Base-by-base conservation (phyloP, 768 basidiomycete species). In the Favolaschia claudopus region DNA sequence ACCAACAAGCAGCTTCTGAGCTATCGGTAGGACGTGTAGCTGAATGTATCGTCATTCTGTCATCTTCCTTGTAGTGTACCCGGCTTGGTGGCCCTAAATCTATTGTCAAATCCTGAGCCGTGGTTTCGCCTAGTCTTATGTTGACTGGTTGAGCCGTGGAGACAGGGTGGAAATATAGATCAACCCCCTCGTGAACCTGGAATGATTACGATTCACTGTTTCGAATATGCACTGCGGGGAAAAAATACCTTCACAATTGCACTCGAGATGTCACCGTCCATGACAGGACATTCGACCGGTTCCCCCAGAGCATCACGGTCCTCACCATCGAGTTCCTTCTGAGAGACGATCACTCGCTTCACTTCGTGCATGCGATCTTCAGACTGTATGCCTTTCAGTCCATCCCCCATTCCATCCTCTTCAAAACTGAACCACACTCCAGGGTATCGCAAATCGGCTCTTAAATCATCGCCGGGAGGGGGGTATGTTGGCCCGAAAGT, bases 401-500 rank as follows among this genome's bases (percentile, higher is more conserved):
- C 79, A 55, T 90, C 88, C 1, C 75, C 73, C 46, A 87, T 76
- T 4, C 75, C 74, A 65, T 93, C 92, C 48, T 92, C 92, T 38
- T 91, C 89, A 62, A 94, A 94, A 63, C 86, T 86, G 69, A 95
- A 95, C 83, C 87, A 89, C 31, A 94, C 79, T 0, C 92, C 92
- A 3, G 92, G 93, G 73, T 93, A 95, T 38, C 83, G 84, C 63
- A 93, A 74, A 63, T 89, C 88, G 55, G 92, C 89, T 19, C 79
- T 79, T 33, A 59, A 40, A 33, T 63, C 62, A 36, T 64, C 63
- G n/a, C 54, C 63, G 22, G 54, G 59, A 49, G n/a, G 43, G 12
- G 89, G 85, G 71, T 93, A 94, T 1, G 92, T 94, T 2, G 92
- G 93, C 3, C 92, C 92, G 72, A 95, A 93, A 15, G 83, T 85